Base-by-base conservation (phyloP, 306 rosid species). In the Dalbergia cultrata region DNA sequence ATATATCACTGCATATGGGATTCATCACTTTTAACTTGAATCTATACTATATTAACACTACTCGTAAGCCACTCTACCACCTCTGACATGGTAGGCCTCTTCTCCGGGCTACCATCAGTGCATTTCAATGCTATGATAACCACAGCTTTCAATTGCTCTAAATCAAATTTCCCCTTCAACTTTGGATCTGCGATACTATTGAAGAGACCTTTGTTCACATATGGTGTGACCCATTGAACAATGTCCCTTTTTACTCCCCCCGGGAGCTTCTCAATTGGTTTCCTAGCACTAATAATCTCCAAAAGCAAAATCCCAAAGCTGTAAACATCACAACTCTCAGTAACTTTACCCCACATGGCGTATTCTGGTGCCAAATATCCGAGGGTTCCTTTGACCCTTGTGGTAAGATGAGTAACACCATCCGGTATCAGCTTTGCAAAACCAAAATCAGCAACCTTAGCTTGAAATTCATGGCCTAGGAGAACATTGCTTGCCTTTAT, bases 301-400 rank as follows among this genome's bases (percentile, higher is more conserved):
- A 93, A 13, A 50, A 93, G 90, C 78, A 91, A 76, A 68, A 93
- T 88, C 13, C 98, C 98, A 80, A 91, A 93, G 83, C 98, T 91
- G n/a, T 91, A 93, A 9, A 93, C 98, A 67, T 93, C 97, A 47
- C 97, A 93, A 7, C 92, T 84, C 77, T 90, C 94, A 0, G 94
- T 84, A 53, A 93, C 98, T 18, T 93, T 91, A 0, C 98, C 92
- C 97, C 93, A 91, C 97, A 93, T 91, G 33, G 98, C 98, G 49
- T 93, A 93, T 75, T 93, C 98, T 3, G 97, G 98, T 41, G 98
- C 98, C 50, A 93, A 79, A 70, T 93, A 93, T 16, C 98, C 98
- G 9, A 88, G 79, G 0, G 98, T 93, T 17, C 93, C 98, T 75
- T 93, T 93, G 3, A 93, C 97, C 54, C 87, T 90, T 10, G 98